Evolutionary conservation across 1,284 basidiomycete genomes (phyloP).

Genomic region (Austroboletus rostrupii): DNA sequence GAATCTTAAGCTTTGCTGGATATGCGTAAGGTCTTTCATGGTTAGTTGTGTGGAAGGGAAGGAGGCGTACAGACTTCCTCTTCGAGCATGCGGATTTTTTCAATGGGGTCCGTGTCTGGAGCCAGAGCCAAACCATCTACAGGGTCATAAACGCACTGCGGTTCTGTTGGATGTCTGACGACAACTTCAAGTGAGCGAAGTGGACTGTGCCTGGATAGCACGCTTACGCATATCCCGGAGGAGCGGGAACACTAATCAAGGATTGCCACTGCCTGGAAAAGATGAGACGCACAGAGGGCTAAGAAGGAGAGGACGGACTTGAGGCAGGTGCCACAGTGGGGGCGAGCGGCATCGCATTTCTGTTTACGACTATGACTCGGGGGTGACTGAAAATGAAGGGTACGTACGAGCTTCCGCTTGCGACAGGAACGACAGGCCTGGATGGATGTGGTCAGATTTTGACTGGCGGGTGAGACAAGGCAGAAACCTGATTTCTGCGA

Average conservation of each 20-base stretch:
- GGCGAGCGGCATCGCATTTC: constrained; percentile 82
- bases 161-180: constrained; percentile 70
- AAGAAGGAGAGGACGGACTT: constrained; percentile 47
- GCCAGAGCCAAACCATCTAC: constrained; percentile 73
- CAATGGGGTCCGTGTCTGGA: constrained; percentile 67
- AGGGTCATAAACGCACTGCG: constrained; percentile 78
- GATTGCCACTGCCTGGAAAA: constrained; percentile 67
- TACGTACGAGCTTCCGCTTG: constrained; percentile 71
- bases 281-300: constrained; percentile 5
- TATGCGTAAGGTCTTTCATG: constrained; percentile 12
- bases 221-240: constrained; percentile 72
- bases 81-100: constrained; percentile 73
- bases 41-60: constrained; percentile 1
- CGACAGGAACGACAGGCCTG: constrained; percentile 79
- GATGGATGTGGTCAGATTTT: neutral
- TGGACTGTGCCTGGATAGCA: neutral
- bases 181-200: constrained; percentile 9
- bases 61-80: constrained; percentile 61
- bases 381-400: neutral
- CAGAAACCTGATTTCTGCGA: constrained; percentile 69
- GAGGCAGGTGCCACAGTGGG: constrained; percentile 77
- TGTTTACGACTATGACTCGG: constrained; percentile 29
- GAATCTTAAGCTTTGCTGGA: constrained; percentile 60
- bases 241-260: constrained; percentile 73
- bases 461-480: constrained; percentile 1